Evolutionary conservation across 176 grass and related monocot genomes (phyloP), one percentile per base, ranked within the genome.

Genomic region (Hsuehochloa calcarea): DNA sequence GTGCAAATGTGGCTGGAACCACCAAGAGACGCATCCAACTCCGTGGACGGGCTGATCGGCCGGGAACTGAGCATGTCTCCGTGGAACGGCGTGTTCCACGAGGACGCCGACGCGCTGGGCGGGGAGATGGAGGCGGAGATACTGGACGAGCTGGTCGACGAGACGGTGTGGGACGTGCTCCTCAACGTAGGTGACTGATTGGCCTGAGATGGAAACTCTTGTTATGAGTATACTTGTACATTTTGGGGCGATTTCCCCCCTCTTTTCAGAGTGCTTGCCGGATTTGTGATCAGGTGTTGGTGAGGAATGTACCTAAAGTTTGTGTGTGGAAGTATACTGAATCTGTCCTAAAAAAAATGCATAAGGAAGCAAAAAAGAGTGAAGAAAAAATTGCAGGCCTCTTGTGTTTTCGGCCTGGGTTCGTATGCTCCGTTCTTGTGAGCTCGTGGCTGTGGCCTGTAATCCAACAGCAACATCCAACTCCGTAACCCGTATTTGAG

Each of bases 121-220:
- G 19, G 13, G 54, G 91, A 99, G 66, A 79, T 96, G 39, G 97
- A 90, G 74, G 78, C 46, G 38, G 88, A 92, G 44, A 82, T 99
- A 25, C 51, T 93, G 31, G 88, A 89, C 10, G 91, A 99, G 84
- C 80, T 99, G 6, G 73, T 94, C 60, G 92, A 92, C 64, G 97
- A 99, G 84, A 81, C 86, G 68, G 65, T 96, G 64, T 89, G 90
- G 88, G 90, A 94, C 64, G 89, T 87, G 75, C 94, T 96, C 31
- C 68, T 93, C 43, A 87, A 95, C 62, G 87, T 90, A n/a, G 91
- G 88, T 72, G 66, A 82, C 68, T 49, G 76, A 75, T 16, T 67
- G 40, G 10, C 10, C 49, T 72, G 14, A 45, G 26, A 46, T 81
- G 49, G 56, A 45, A 25, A 15, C 66, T 44, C 51, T 75, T 39